Percentiles rank a stretch among this genome's conserved stretches.
These are phyloP conservation scores for Morella rubra DNA, from an alignment of 306 rosid species.

Conservation along the genomic window DNA sequence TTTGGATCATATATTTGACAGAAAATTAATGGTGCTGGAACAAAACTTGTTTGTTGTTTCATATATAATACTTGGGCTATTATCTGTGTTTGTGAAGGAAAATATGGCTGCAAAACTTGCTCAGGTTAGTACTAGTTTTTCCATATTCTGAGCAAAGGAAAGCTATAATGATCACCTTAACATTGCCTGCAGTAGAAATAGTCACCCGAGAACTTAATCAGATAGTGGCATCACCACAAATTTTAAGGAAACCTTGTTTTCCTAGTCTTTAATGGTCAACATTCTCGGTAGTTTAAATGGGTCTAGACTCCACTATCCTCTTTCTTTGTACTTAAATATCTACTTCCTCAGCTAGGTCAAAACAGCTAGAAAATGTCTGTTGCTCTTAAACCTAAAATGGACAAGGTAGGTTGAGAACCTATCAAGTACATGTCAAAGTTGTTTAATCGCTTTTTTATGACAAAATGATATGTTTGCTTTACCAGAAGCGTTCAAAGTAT, in stretches of 20 bases:
- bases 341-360: not conserved
- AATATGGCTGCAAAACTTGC: no score
- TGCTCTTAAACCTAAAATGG: not conserved
- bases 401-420: not conserved
- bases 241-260: no score
- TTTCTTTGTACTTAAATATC: not conserved
- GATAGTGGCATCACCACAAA: no score
- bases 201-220: no score
- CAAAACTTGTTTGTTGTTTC: not conserved
- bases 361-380: not conserved
- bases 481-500: not conserved
- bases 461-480: not conserved
- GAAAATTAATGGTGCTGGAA: no score
- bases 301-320: not conserved
- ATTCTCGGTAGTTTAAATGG: not conserved
- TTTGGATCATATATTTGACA: no score
- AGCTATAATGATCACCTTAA: no score
- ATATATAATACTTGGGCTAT: not conserved
- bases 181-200: not conserved
- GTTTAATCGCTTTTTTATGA: not conserved
- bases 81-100: no score
- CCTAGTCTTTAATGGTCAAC: no score
- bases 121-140: no score
- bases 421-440: not conserved
- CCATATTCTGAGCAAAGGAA: no score